Evolutionary conservation across 257 asterid species (phyloP), one percentile per base, ranked within the genome.

Genomic region (Plantago major): DNA sequence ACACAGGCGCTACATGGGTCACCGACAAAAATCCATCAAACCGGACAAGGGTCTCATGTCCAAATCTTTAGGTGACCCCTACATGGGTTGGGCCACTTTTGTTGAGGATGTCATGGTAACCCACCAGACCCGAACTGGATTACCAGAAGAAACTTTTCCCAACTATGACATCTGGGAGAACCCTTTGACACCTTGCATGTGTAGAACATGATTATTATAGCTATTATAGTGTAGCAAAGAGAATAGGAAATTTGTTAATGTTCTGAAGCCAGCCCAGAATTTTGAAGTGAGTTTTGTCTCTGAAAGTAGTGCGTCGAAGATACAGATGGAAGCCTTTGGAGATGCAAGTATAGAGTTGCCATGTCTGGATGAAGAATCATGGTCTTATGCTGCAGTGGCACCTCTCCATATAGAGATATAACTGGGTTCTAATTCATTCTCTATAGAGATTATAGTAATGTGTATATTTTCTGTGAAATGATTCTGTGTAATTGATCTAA

Each of bases 21-120:
- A 93, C 82, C 87, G 58, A 67, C 87, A 30, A 52, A 93, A 89
- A 69, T 93, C 99, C 71, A 85, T 93, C 61, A 93, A 93, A 79
- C 99, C 99, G 0, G 99, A 93, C 76, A 93, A 93, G 79, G 96
- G 96, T 48, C 85, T 93, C 19, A 76, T 93, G 97, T 90, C 99
- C 46, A 90, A 93, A 79, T 93, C 97, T 10, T 73, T 89, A 67
- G 99, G 97, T 19, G 99, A 93, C 67, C 99, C 97, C n/a, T 93
- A 90, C 66, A 87, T 87, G 96, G 97, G 99, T 1, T 93, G 99
- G 99, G 97, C 99, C 51, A 76, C 86, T 54, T 89, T 93, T 45
- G 95, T 87, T 19, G 99, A 93, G 72, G 99, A 93, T 9, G 94
- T 82, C 49, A 71, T 87, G 37, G 73, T 75, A 15, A 93, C 97